Evolutionary conservation across 2,329 filamentous ascomycete species (phyloP).

Genomic region (Teratosphaeria epicoccoides): DNA sequence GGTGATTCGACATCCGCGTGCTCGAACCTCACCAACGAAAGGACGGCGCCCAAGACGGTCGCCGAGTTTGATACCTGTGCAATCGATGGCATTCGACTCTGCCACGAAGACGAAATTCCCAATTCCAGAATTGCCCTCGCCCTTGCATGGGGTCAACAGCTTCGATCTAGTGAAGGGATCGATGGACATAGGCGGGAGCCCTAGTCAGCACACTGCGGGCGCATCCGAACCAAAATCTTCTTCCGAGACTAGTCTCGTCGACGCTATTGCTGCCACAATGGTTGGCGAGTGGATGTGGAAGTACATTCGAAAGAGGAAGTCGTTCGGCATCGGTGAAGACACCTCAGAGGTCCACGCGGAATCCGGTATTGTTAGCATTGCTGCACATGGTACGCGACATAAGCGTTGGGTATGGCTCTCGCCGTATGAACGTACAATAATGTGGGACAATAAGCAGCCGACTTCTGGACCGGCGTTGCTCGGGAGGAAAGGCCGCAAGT

Average conservation of each 20-base stretch:
- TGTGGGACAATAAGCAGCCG: constrained; percentile 98
- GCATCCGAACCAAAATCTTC: constrained; percentile 8
- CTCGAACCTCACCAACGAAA: constrained; percentile 44
- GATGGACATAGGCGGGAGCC: constrained; percentile 6
- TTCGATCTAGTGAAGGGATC: constrained; percentile 16
- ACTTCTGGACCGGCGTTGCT: constrained; percentile 75
- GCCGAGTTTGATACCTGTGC: constrained; percentile 25
- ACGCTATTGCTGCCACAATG: constrained; percentile 97
- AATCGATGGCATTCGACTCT: constrained; percentile 27
- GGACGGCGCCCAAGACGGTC: constrained; percentile 18
- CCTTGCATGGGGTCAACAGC: constrained; percentile 13
- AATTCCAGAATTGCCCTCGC: constrained; percentile 24
- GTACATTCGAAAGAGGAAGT: constrained; percentile 77
- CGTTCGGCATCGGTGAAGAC: constrained; percentile 72
- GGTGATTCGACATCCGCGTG: constrained; percentile 48
- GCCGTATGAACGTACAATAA: constrained; percentile 87
- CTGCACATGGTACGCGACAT: constrained; percentile 59
- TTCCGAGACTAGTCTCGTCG: constrained; percentile 59
- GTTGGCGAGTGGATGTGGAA: constrained; percentile 97
- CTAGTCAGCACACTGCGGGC: constrained; percentile 1
- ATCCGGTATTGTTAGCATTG: constrained; percentile 55
- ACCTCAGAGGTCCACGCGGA: constrained; percentile 37
- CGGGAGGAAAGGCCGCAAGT: constrained; percentile 87
- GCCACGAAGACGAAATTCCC: constrained; percentile 23
- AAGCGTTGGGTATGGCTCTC: constrained; percentile 98